phyloP scores from a whole-genome alignment of 192 early-diverging fungal genomes.

The Mortierella hygrophila region DNA sequence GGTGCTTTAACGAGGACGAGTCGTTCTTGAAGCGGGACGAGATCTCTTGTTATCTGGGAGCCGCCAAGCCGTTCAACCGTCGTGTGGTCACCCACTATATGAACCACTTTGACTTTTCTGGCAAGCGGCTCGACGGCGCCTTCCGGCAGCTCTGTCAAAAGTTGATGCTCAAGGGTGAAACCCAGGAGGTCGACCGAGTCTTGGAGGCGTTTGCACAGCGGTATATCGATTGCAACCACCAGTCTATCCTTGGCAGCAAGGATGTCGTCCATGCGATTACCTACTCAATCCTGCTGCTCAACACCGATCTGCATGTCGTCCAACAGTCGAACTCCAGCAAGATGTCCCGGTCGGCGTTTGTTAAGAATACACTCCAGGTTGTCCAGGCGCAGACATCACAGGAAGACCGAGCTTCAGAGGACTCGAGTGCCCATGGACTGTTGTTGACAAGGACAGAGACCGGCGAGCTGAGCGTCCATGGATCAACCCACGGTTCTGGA shows the following conservation, averaged over 20 bases:
- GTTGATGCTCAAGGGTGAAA: conserved; percentile 87
- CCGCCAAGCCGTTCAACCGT: conserved; percentile 67
- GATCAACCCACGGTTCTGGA: not conserved
- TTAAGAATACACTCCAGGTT: conserved; percentile 73
- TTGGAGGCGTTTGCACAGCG: conserved; percentile 82
- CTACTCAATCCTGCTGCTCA: conserved; percentile 88
- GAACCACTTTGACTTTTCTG: conserved; percentile 78
- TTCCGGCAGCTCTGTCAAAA: conserved; percentile 82
- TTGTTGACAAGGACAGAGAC: conserved; percentile 12
- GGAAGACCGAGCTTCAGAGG: conserved; percentile 1
- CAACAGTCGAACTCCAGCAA: conserved; percentile 70
- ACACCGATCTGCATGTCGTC: conserved; percentile 93
- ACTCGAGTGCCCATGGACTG: conserved; percentile 4
- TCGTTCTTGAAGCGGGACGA: conserved; percentile 55
- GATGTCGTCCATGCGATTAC: conserved; percentile 89
- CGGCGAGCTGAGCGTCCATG: conserved; percentile 25
- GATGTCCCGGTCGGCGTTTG: conserved; percentile 80
- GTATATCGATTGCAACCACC: conserved; percentile 86
- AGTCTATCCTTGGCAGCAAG: conserved; percentile 61
- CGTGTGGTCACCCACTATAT: conserved; percentile 76
- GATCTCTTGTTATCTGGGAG: conserved; percentile 63
- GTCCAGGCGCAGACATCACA: conserved; percentile 48
- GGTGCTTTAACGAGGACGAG: conserved; percentile 56
- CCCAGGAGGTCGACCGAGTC: conserved; percentile 91
- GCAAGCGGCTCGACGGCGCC: conserved; percentile 77